A percentile compares a stretch with the other conserved stretches of the same genome.
phyloP scores from a whole-genome alignment of 352 stramenopile genomes.

The Heterotrichella gracilis region DNA sequence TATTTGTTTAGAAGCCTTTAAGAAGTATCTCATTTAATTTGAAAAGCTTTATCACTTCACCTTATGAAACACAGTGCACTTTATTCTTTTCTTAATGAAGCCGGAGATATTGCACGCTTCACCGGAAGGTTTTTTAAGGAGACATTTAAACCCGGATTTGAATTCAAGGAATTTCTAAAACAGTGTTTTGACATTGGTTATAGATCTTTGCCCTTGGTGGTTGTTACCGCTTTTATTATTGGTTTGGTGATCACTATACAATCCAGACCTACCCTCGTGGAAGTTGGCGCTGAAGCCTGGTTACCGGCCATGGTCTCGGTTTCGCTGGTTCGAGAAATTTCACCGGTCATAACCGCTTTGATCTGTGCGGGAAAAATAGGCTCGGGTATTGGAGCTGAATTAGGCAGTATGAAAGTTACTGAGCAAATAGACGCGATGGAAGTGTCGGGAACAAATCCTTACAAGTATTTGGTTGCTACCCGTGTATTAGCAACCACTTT shows the following conservation, averaged over 20 bases:
- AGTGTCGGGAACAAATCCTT: neutral
- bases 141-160: neutral
- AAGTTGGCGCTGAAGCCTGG: neutral
- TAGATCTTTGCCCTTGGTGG: neutral
- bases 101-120: neutral
- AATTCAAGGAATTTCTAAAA: neutral
- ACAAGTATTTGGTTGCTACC: neutral
- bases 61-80: too few relatives aligned
- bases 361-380: neutral
- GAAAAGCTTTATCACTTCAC: too few relatives aligned
- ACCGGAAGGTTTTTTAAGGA: neutral
- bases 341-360: neutral
- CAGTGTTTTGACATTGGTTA: neutral
- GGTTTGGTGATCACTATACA: neutral
- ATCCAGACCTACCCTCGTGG: neutral
- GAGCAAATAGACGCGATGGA: conserved; percentile 2
- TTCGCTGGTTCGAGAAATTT: neutral
- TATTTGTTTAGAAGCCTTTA: too few relatives aligned
- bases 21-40: too few relatives aligned
- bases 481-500: neutral
- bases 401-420: neutral
- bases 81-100: too few relatives aligned
- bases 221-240: neutral
- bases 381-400: neutral
- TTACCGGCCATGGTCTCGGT: neutral